A percentile compares a stretch with the other conserved stretches of the same genome.
phyloP scores from a whole-genome alignment of 108 stramenopile genomes.

The Conticribra weissflogii region DNA sequence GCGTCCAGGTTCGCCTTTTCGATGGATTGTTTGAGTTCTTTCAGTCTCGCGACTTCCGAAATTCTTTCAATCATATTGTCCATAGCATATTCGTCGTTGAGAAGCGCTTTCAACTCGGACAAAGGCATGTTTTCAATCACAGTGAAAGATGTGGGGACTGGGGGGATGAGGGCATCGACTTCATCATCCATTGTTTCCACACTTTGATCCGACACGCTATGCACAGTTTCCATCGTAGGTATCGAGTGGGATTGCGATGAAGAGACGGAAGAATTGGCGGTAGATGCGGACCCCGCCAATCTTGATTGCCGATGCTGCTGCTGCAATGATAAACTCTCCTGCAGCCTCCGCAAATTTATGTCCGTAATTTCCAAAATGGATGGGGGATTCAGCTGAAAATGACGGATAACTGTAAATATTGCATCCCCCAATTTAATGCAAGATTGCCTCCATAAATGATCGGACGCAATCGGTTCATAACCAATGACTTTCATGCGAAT shows the following conservation, averaged over 20 bases:
- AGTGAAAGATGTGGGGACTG: slow-evolving; percentile 62
- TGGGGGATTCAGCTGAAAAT: slow-evolving; percentile 82
- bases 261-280: no score
- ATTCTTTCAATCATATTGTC: slow-evolving; percentile 48
- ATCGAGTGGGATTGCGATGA: no score
- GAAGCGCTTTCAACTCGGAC: slow-evolving; percentile 57
- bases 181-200: slow-evolving; percentile 28
- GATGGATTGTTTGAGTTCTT: slow-evolving; percentile 39
- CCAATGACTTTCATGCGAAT: slow-evolving; percentile 68
- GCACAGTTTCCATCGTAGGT: no score
- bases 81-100: slow-evolving; percentile 59
- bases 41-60: slow-evolving; percentile 43
- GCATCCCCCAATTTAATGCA: slow-evolving; percentile 66
- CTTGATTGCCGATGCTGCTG: no score
- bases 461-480: slow-evolving; percentile 64
- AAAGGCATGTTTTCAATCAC: slow-evolving; percentile 52
- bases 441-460: slow-evolving; percentile 55
- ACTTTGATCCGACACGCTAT: background rate
- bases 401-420: slow-evolving; percentile 74
- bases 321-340: slow-evolving; percentile 35
- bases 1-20: slow-evolving; percentile 53
- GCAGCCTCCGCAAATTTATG: slow-evolving; percentile 52
- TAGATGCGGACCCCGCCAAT: no score
- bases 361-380: slow-evolving; percentile 66
- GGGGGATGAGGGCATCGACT: slow-evolving; percentile 48